phyloP scores from a whole-genome alignment of 2,329 filamentous ascomycete genomes.

The Hirsutella thompsonii region DNA sequence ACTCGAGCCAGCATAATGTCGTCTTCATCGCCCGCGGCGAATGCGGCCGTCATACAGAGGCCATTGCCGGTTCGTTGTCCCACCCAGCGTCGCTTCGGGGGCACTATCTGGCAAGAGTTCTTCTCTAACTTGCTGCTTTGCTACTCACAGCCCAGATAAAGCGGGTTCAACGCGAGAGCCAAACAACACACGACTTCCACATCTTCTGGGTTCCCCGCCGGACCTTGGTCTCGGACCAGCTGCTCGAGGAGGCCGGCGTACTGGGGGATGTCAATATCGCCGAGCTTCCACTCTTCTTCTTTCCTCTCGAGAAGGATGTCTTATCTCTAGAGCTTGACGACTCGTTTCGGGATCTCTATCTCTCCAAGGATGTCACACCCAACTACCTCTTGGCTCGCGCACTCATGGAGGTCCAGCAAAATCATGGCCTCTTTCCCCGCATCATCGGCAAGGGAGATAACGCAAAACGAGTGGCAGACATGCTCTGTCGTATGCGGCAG shows the following conservation, averaged over 20 bases:
- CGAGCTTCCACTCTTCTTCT: slow-evolving; percentile 80
- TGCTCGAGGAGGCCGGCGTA: slow-evolving; percentile 86
- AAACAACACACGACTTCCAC: slow-evolving; percentile 88
- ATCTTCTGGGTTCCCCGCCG: slow-evolving; percentile 93
- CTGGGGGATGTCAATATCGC: slow-evolving; percentile 83
- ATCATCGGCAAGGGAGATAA: slow-evolving; percentile 95
- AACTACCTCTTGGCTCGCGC: slow-evolving; percentile 81
- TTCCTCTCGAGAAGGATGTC: slow-evolving; percentile 83
- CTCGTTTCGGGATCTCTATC: slow-evolving; percentile 75
- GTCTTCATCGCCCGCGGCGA: slow-evolving; percentile 89
- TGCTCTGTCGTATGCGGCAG: slow-evolving; percentile 82
- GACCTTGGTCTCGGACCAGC: slow-evolving; percentile 79
- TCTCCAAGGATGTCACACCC: slow-evolving; percentile 84
- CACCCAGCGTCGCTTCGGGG: background rate
- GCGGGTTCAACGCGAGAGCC: slow-evolving; percentile 73
- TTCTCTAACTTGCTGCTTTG: background rate
- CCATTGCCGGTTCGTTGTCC: slow-evolving; percentile 66
- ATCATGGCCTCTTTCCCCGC: slow-evolving; percentile 84
- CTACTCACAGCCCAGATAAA: slow-evolving; percentile 70
- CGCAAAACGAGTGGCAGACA: slow-evolving; percentile 74
- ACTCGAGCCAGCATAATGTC: slow-evolving; percentile 88
- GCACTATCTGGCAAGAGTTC: background rate
- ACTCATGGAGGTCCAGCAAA: slow-evolving; percentile 85
- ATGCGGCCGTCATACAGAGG: slow-evolving; percentile 69
- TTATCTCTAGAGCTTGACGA: slow-evolving; percentile 83